Conservation (phyloP, 2,329 filamentous ascomycete genomes). For the Alternaria alternata region DNA sequence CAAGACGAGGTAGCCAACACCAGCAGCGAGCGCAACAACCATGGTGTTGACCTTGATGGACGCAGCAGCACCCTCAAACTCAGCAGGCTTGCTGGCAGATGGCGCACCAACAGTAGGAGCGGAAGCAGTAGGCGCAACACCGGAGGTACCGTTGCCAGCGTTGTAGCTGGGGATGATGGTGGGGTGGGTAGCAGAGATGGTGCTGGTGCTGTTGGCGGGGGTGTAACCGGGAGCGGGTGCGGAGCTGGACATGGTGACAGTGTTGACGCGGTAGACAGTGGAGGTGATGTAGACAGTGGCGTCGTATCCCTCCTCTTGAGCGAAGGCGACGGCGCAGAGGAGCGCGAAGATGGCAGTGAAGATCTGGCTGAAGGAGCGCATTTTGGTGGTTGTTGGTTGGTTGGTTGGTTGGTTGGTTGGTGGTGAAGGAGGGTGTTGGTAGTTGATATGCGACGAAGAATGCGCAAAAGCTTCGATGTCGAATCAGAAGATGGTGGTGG, state of each 20-base stretch:
- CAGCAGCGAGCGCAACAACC: conserved; percentile 41
- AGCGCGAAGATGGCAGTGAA: conserved; percentile 47
- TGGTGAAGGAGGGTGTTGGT: conserved; percentile 12
- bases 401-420: conserved; percentile 16
- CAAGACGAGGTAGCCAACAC: conserved; percentile 47
- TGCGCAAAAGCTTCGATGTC: conserved; percentile 11
- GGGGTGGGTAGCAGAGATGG: conserved; percentile 34
- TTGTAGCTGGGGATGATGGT: conserved; percentile 25
- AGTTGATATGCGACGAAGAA: conserved; percentile 5
- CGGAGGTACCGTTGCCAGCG: conserved; percentile 32
- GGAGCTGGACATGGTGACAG: conserved; percentile 46
- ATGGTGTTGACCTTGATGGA: conserved; percentile 43
- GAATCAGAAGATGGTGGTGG: conserved; percentile 11
- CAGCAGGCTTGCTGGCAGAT: conserved; percentile 18
- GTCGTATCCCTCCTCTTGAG: conserved; percentile 39
- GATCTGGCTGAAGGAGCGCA: conserved; percentile 48
- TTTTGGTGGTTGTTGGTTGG: conserved; percentile 33
- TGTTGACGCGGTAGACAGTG: conserved; percentile 51
- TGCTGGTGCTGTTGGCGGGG: conserved; percentile 45
- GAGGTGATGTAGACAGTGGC: conserved; percentile 49
- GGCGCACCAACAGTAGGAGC: conserved; percentile 23
- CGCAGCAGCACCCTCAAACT: conserved; percentile 47
- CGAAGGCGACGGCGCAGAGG: conserved; percentile 38
- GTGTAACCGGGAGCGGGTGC: conserved; percentile 25
- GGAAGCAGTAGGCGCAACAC: conserved; percentile 11